Percentiles rank a stretch among this genome's conserved stretches.
These are phyloP conservation scores for Lathyrus aphaca DNA, from an alignment of 306 rosid species.

Conservation along the genomic window DNA sequence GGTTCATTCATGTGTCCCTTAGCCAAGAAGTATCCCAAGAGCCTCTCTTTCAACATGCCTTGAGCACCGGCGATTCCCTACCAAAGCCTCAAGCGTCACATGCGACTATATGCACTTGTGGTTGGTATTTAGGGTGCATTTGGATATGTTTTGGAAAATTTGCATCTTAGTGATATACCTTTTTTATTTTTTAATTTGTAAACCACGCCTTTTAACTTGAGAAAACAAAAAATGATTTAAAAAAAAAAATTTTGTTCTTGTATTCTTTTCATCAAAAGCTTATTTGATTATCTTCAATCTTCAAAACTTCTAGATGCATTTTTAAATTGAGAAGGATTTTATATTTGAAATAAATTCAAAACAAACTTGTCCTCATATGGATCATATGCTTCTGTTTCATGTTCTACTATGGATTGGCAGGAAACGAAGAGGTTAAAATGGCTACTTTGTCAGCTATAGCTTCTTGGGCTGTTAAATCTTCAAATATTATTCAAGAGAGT, in stretches of 20 bases:
- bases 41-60: too few relatives aligned
- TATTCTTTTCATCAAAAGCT: neutral
- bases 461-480: slow-evolving; percentile 77
- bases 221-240: neutral
- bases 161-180: neutral
- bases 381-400: slow-evolving; percentile 33
- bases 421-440: slow-evolving; percentile 93
- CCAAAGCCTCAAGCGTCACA: too few relatives aligned
- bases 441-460: slow-evolving; percentile 71
- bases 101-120: neutral
- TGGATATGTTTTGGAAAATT: slow-evolving; percentile 11
- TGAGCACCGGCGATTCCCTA: too few relatives aligned
- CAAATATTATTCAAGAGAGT: slow-evolving; percentile 63
- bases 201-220: neutral
- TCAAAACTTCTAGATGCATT: neutral
- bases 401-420: slow-evolving; percentile 50
- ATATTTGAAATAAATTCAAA: slow-evolving; percentile 7
- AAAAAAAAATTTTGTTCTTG: neutral
- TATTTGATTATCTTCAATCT: slow-evolving; percentile 12
- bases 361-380: neutral
- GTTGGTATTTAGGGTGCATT: slow-evolving; percentile 21
- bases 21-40: too few relatives aligned
- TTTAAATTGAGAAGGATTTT: slow-evolving; percentile 3
- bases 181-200: neutral
- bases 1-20: too few relatives aligned